Conservation (phyloP, 2,329 filamentous ascomycete genomes). For the Clonostachys rhizophaga region DNA sequence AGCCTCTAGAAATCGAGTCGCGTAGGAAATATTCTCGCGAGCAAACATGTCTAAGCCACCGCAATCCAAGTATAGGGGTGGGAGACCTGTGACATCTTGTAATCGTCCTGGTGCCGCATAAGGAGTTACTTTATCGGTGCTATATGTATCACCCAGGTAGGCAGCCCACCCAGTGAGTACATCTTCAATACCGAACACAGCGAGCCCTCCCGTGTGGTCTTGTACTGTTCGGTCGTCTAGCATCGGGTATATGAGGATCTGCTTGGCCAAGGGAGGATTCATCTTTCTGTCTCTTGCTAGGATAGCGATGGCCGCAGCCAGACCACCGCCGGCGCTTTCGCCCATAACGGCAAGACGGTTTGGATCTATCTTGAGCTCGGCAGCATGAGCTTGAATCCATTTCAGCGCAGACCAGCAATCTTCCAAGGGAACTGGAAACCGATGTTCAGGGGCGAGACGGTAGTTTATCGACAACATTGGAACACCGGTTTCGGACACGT, state of each 20-base stretch:
- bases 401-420: conserved; percentile 19
- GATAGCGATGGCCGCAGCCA: conserved; percentile 30
- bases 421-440: conserved; percentile 10
- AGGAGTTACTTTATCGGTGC: conserved; percentile 3
- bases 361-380: conserved; percentile 30
- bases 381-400: conserved; percentile 28
- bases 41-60: conserved; percentile 30
- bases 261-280: conserved; percentile 18
- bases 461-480: conserved; percentile 15
- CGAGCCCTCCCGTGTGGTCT: conserved; percentile 5
- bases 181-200: conserved; percentile 6
- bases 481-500: conserved; percentile 7
- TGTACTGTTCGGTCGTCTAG: conserved; percentile 16
- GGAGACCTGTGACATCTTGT: conserved; percentile 17
- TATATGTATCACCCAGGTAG: neutral
- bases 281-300: conserved; percentile 24
- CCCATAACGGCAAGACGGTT: conserved; percentile 31
- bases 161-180: conserved; percentile 13
- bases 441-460: conserved; percentile 15
- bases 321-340: conserved; percentile 33
- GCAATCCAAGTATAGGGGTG: conserved; percentile 29
- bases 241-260: conserved; percentile 26
- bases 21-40: conserved; percentile 24
- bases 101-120: conserved; percentile 15
- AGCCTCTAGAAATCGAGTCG: conserved; percentile 15